Evolutionary conservation across 176 grass and related monocot genomes (phyloP), one percentile per base, ranked within the genome.

Genomic region (Cenchrus americanus): DNA sequence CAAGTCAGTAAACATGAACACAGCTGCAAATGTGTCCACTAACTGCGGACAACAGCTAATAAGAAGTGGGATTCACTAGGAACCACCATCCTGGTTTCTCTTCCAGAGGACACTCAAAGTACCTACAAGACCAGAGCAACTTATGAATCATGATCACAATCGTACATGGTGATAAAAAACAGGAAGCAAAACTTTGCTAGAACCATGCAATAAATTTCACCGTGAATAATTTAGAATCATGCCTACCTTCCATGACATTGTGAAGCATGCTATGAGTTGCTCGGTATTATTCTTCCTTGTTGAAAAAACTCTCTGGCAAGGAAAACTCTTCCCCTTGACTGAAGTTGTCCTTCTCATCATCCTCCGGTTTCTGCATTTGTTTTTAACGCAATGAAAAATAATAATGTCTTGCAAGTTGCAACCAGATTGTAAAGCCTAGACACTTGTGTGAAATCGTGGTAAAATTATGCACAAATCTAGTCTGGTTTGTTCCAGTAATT

Each of bases 281-380:
- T 76, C 54, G 37, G 26, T 75, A 77, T 76, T 86, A 66, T 55
- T 99, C 97, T 58, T 99, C 93, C 89, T 95, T 90, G n/a, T 54
- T 86, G 51, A 51, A 48, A 62, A 94, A 87, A 48, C 43, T 90
- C 53, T 92, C 87, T 8, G 93, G 97, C 54, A 99, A 94, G 22
- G 91, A 83, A 21, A 99, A 99, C 34, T 99, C 97, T 26, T 95
- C 96, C 32, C 73, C 82, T 78, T 91, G 90, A 30, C 53, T 69
- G 53, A 99, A 89, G 73, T 37, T 92, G 0, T 91, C 93, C 67
- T 82, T 88, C 57, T 94, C 97, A 11, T 99, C 97, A 4, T 99
- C 93, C 62, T 96, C 97, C 44, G 83, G 86, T 83, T 99, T 99
- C 91, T 97, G 90, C 34, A 88, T 70, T 76, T 71, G 22, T 71